Conservation (phyloP, 2,329 filamentous ascomycete genomes). For the Apiospora kogelbergensis region DNA sequence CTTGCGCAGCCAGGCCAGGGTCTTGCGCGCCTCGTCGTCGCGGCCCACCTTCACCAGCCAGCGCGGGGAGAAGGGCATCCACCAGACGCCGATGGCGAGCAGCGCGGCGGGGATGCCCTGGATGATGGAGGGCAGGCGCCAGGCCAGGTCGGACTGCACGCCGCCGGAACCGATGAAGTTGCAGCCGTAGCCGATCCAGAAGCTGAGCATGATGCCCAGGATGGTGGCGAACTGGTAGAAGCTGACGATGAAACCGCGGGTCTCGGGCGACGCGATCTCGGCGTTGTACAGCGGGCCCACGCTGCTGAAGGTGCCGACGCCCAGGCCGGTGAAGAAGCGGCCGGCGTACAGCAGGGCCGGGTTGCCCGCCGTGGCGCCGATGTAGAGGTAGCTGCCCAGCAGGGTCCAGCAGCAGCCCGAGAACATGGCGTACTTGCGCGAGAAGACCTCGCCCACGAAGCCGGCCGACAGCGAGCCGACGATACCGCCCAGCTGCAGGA, state of each 20-base stretch:
- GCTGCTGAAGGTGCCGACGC: constrained; percentile 39
- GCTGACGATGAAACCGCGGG: constrained; percentile 18
- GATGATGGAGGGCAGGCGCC: constrained; percentile 31
- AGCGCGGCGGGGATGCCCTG: constrained; percentile 27
- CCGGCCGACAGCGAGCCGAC: constrained; percentile 53
- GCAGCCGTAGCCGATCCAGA: constrained; percentile 30
- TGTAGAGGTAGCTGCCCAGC: constrained; percentile 46
- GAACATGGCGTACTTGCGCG: constrained; percentile 53
- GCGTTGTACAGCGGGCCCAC: constrained; percentile 24
- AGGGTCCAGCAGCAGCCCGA: constrained; percentile 43
- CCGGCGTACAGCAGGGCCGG: constrained; percentile 51
- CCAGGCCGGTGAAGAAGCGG: constrained; percentile 54
- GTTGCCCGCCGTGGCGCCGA: constrained; percentile 42
- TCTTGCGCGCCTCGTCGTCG: constrained; percentile 47
- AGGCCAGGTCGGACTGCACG: constrained; percentile 26
- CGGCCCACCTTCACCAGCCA: constrained; percentile 49
- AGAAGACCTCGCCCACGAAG: constrained; percentile 51
- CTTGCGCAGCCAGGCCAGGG: constrained; percentile 48
- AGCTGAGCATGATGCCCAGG: constrained; percentile 28
- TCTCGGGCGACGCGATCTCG: constrained; percentile 23
- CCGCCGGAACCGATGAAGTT: constrained; percentile 28
- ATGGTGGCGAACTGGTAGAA: constrained; percentile 28
- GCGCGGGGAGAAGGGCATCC: constrained; percentile 55
- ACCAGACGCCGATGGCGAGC: constrained; percentile 30
- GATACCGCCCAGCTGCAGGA: constrained; percentile 58